Percentiles rank a stretch among this genome's conserved stretches.
Evolutionary conservation across 495 filamentous ascomycete species (phyloP).

Genomic region (Usnea hakonensis): DNA sequence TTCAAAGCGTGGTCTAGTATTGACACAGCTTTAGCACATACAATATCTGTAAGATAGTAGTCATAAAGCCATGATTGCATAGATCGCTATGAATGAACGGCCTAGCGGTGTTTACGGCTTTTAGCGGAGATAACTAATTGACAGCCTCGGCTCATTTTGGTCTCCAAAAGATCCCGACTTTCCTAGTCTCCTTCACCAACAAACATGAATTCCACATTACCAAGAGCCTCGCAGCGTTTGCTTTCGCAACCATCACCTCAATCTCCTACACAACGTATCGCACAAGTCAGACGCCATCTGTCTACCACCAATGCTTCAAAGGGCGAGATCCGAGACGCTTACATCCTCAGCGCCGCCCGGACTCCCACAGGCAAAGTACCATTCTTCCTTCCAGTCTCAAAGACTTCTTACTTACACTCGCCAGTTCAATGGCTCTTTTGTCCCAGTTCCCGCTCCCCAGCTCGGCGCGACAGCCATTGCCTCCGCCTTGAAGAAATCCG

Average conservation of each 20-base stretch:
- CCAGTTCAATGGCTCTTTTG: constrained; percentile 88
- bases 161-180: background rate
- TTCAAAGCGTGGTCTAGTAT: background rate
- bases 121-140: background rate
- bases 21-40: background rate
- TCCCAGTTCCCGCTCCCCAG: constrained; percentile 67
- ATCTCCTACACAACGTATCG: constrained; percentile 38
- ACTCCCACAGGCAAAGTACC: constrained; percentile 81
- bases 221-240: constrained; percentile 6
- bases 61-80: too few species aligned
- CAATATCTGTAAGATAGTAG: background rate
- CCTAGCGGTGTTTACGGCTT: background rate
- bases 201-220: constrained; percentile 10
- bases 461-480: constrained; percentile 86
- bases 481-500: constrained; percentile 75
- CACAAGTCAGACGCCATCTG: constrained; percentile 54
- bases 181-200: background rate
- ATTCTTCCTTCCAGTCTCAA: background rate
- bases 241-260: constrained; percentile 7
- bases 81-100: too few species aligned
- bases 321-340: constrained; percentile 76
- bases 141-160: background rate
- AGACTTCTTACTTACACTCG: background rate
- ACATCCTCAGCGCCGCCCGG: constrained; percentile 79
- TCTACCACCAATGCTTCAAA: constrained; percentile 49